Evolutionary conservation across 2,329 filamentous ascomycete species (phyloP), one percentile per base, ranked within the genome.

Genomic region (Curvularia eragrostidis): DNA sequence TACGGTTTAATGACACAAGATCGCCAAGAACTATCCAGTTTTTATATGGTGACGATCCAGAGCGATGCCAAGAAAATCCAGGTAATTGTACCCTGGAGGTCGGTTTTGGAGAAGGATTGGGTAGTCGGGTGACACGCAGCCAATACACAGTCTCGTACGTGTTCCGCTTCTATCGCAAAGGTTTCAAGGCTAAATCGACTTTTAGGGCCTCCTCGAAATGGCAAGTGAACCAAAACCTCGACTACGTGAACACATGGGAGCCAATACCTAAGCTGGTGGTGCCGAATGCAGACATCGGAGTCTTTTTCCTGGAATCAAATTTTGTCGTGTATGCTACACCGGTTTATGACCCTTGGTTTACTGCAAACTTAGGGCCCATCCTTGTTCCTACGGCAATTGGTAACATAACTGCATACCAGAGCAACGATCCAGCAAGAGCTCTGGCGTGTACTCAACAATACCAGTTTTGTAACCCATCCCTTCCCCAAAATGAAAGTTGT

Each of bases 391-490:
- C 41, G 10, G 5, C 19, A 6, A 4, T 8, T 4, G 49, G 30
- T n/a, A 43, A n/a, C 3, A n/a, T 13, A 1, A 24, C 15, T 13
- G 19, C 15, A 2, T 52, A 52, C 23, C 1, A 1, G 3, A 32
- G 36, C 3, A 72, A 76, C 48, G 47, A 67, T 26, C 64, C 54
- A 5, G 57, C 69, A 15, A 50, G 50, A 13, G 62, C 65, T 6
- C 58, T 76, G 18, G 74, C 66, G 0, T 78, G 76, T 49, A 62
- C 64, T 18, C 71, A 75, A 39, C 75, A 77, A 54, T 68, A 72
- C 41, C 72, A 77, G 57, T 63, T 71, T 34, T 77, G 75, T 60
- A 74, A 76, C n/a, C 70, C 73, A 2, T 62, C 46, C 15, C 54
- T 58, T 4, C 42, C 50, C 19, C 55, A 58, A n/a, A 52, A 41